Evolutionary conservation across 2,329 filamentous ascomycete genomes (phyloP), one percentile per base, ranked within the genome.

Genomic region (Arthroderma sp.): DNA sequence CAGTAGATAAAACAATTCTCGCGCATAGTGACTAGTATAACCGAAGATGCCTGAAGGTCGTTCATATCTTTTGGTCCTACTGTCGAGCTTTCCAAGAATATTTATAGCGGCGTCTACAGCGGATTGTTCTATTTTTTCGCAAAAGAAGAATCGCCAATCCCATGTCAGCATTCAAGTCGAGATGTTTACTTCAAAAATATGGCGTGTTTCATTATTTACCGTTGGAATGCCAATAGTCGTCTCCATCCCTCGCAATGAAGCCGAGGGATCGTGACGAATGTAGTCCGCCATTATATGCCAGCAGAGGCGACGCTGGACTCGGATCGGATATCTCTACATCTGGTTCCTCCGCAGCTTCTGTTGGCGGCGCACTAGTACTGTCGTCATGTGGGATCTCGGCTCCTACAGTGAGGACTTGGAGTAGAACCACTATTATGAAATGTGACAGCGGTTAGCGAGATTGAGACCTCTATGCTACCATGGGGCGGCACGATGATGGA

Each of bases 1-100:
- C 11, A 83, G 63, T 29, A 80, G 63, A 39, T 75, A 72, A 56
- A 83, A 78, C 22, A 75, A 62, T 57, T 80, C 68, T 53, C 76
- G 75, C 34, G 72, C 71, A 57, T 82, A 83, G 64, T 82, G 71
- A 50, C 71, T 65, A 33, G 70, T 66, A 46, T 71, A 69, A 34
- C 73, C 74, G 4, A 80, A 48, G 31, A 82, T 56, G 29, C 79
- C 77, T 6, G 72, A 72, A 5, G 76, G 73, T 57, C 74, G 77
- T 10, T 64, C 59, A 10, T 53, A 43, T 29, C 55, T 48, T 34
- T 38, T 49, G 11, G 41, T 44, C 30, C 40, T 43, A 8, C 46
- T 32, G 15, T 49, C 49, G 4, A 53, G 31, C 15, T 36, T 45
- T 29, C 44, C 48, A 9, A 53, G 50, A 31, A 52, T 49, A 32